Percentiles rank a stretch among this genome's conserved stretches.
phyloP scores from a whole-genome alignment of 805 yeast genomes.

The Candida morakotiae region DNA sequence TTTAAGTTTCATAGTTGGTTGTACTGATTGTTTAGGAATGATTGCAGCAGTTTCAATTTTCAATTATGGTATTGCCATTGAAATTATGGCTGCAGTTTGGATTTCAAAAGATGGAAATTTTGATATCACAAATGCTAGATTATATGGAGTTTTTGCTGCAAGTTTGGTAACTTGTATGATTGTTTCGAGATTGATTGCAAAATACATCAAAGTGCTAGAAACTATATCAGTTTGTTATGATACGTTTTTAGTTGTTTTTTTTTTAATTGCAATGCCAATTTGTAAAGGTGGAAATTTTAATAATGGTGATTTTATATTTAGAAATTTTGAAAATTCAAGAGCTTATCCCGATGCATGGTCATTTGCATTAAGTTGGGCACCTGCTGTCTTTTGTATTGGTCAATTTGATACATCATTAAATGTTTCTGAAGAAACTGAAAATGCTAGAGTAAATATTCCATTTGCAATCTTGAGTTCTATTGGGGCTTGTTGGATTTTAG shows the following conservation, averaged over 20 bases:
- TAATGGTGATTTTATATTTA: not conserved
- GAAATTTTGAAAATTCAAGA: conserved; percentile 34
- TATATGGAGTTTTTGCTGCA: conserved; percentile 62
- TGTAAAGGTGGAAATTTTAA: not conserved
- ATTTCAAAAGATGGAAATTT: conserved; percentile 51
- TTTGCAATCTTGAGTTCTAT: conserved; percentile 57
- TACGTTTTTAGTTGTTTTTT: conserved; percentile 44
- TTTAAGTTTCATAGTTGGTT: conserved; percentile 57
- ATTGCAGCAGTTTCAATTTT: conserved; percentile 63
- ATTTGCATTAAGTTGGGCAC: conserved; percentile 50
- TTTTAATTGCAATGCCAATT: conserved; percentile 58
- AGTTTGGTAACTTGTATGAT: conserved; percentile 48
- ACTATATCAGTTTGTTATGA: conserved; percentile 53
- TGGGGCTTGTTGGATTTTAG: conserved; percentile 51
- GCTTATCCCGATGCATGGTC: conserved; percentile 28
- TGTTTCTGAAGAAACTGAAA: conserved; percentile 62
- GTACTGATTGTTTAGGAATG: conserved; percentile 61
- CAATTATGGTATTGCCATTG: conserved; percentile 60
- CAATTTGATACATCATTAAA: conserved; percentile 67
- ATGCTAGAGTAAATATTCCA: conserved; percentile 59
- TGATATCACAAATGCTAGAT: conserved; percentile 46
- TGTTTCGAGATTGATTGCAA: conserved; percentile 53
- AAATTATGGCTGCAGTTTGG: conserved; percentile 55
- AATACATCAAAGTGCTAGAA: conserved; percentile 52
- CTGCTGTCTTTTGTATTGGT: conserved; percentile 51